phyloP scores from a whole-genome alignment of 2,329 filamentous ascomycete genomes.

The Colletotrichum truncatum region DNA sequence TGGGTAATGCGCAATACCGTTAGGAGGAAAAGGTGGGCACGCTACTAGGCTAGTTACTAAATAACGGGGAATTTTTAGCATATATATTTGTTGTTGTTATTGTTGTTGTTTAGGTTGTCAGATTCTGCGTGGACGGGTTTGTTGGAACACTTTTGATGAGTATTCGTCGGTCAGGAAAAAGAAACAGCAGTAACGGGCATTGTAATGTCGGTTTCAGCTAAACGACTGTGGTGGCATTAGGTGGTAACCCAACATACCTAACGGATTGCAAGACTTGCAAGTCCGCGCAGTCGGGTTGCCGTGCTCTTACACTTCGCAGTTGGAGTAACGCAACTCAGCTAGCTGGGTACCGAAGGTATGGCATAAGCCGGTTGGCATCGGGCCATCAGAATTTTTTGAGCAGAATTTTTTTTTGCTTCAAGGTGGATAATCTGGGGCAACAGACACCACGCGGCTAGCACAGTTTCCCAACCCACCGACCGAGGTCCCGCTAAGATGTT shows the following conservation, averaged over 20 bases:
- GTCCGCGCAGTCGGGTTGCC: background rate
- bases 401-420: background rate
- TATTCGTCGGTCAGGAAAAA: background rate
- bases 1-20: background rate
- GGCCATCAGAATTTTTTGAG: background rate
- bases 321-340: background rate
- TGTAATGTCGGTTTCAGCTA: background rate
- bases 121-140: background rate
- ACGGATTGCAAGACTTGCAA: background rate
- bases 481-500: conserved; percentile 18
- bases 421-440: conserved; percentile 28
- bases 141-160: background rate
- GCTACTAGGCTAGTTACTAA: background rate
- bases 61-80: background rate
- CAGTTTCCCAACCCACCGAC: conserved; percentile 8
- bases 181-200: background rate
- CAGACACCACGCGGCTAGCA: conserved; percentile 18
- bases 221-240: background rate
- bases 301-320: background rate
- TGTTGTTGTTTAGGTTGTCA: too few relatives aligned
- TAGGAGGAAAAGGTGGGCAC: background rate
- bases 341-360: background rate
- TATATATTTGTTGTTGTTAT: background rate
- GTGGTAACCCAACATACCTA: background rate
- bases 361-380: conserved; percentile 25